These are phyloP conservation scores for Fraxinus ornus DNA, from an alignment of 305 asterid species.

Conservation along the genomic window DNA sequence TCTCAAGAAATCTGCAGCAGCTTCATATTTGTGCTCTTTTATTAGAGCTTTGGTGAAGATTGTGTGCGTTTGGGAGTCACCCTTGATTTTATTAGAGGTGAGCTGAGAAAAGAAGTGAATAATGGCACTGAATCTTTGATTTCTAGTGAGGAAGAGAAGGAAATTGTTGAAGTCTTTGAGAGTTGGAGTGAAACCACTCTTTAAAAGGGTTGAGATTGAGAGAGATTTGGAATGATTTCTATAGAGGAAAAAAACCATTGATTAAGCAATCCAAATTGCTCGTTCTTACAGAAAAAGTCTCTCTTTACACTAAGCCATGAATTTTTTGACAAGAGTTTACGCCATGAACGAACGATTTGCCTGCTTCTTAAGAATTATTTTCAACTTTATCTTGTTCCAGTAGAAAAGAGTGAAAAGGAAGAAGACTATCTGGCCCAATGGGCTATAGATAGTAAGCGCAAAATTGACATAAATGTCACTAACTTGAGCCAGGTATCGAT, in stretches of 20 bases:
- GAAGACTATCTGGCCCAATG: neutral
- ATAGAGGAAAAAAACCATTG: constrained; percentile 4
- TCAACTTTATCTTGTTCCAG: neutral
- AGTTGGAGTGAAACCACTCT: constrained; percentile 60
- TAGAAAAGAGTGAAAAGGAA: neutral
- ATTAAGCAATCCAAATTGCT: neutral
- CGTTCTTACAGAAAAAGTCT: neutral
- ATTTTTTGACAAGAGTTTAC: neutral
- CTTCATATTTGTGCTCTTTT: constrained; percentile 44
- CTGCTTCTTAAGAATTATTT: neutral
- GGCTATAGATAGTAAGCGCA: neutral
- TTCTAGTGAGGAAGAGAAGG: constrained; percentile 47
- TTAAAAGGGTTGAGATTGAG: constrained; percentile 44
- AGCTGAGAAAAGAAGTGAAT: constrained; percentile 49
- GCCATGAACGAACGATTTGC: neutral
- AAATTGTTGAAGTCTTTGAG: constrained; percentile 48
- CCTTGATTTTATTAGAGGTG: constrained; percentile 38
- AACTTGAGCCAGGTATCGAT: neutral
- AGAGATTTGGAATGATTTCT: constrained; percentile 33
- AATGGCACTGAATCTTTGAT: constrained; percentile 45
- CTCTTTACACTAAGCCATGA: neutral
- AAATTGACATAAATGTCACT: neutral
- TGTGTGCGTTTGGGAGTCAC: constrained; percentile 41
- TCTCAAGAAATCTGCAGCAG: constrained; percentile 51
- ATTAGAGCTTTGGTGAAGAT: constrained; percentile 51